Conservation (phyloP, 2,329 filamentous ascomycete genomes). For the Cladophialophora immunda region DNA sequence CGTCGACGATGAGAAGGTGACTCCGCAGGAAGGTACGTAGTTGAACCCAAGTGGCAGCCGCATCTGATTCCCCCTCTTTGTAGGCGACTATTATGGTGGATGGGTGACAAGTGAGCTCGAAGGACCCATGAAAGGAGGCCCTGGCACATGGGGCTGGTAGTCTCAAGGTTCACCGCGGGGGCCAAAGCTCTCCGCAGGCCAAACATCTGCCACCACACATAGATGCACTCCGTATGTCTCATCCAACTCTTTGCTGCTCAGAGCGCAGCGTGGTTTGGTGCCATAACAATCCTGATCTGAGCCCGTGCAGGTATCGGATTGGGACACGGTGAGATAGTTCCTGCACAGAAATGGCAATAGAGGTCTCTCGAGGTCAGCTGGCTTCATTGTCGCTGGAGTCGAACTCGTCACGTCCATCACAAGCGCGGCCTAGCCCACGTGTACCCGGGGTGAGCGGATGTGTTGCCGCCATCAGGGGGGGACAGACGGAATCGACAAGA, state of each 20-base stretch:
- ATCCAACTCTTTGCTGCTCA: neutral
- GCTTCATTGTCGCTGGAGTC: neutral
- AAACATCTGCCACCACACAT: neutral
- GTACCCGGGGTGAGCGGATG: neutral
- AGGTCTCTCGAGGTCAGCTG: neutral
- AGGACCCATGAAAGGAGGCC: constrained; percentile 59
- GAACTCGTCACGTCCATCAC: neutral
- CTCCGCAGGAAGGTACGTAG: constrained; percentile 45
- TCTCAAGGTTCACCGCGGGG: neutral
- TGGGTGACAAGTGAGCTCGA: constrained; percentile 70
- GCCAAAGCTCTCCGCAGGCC: neutral
- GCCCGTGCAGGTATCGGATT: neutral
- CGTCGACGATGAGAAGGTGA: constrained; percentile 68
- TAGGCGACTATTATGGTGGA: constrained; percentile 67
- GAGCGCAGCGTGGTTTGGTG: neutral
- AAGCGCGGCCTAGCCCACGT: neutral
- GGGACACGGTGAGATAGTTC: neutral
- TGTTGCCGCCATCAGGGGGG: neutral
- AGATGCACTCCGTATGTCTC: neutral
- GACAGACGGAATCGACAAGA: neutral
- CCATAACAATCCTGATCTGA: neutral
- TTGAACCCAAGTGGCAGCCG: neutral
- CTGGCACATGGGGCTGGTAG: constrained; percentile 49
- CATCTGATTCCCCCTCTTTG: constrained; percentile 47
- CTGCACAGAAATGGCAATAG: neutral